Percentiles rank a stretch among this genome's conserved stretches.
Evolutionary conservation across 352 stramenopile genomes (phyloP).

Genomic region (Saprolegnia parasitica): DNA sequence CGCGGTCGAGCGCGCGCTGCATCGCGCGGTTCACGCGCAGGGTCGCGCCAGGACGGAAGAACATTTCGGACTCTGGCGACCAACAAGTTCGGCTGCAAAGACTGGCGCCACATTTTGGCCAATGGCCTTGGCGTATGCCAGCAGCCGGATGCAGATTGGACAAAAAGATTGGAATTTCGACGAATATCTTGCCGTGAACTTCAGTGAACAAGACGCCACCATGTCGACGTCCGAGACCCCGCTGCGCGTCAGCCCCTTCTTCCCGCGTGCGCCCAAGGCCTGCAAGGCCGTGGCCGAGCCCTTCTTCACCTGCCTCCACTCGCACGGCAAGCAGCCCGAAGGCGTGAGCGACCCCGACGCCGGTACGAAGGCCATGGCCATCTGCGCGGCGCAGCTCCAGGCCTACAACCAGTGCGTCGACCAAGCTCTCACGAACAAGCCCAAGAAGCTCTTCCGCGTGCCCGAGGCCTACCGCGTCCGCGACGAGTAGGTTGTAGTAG

Average conservation of each 20-base stretch:
- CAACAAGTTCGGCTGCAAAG: constrained; percentile 8
- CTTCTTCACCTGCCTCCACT: constrained; percentile 83
- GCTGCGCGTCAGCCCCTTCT: constrained; percentile 59
- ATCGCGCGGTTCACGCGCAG: constrained; percentile 5
- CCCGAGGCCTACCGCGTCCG: constrained; percentile 73
- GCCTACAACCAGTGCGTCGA: constrained; percentile 79
- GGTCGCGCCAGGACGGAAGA: constrained; percentile 11
- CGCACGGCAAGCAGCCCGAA: constrained; percentile 66
- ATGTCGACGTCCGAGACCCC: constrained; percentile 35
- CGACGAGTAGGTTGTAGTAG: constrained; percentile 32
- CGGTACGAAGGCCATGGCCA: constrained; percentile 56
- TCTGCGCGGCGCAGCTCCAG: constrained; percentile 49
- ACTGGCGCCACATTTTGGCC: background rate
- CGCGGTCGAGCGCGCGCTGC: constrained; percentile 17
- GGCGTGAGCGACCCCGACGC: constrained; percentile 52
- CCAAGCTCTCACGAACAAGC: constrained; percentile 42
- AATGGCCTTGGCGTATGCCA: background rate
- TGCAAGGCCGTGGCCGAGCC: constrained; percentile 61
- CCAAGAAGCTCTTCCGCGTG: constrained; percentile 76
- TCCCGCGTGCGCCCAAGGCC: constrained; percentile 63
- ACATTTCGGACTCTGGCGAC: constrained; percentile 22
- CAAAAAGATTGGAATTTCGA: background rate
- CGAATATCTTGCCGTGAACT: background rate
- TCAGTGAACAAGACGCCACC: constrained; percentile 11
- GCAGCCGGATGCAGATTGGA: background rate